phyloP scores from a whole-genome alignment of 805 yeast genomes.

The Osmozyma mogii region DNA sequence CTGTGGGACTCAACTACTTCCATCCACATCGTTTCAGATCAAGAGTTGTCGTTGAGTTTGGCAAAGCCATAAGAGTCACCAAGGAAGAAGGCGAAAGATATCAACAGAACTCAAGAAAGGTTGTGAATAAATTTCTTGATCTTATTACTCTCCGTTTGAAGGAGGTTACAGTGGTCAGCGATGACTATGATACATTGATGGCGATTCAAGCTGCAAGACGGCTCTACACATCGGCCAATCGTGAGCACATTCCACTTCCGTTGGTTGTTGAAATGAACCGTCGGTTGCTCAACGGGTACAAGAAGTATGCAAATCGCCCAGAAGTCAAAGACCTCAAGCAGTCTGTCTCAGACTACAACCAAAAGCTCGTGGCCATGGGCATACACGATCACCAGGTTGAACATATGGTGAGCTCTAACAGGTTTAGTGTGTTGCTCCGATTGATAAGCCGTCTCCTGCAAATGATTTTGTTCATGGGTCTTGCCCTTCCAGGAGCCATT shows the following conservation, averaged over 20 bases:
- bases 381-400: conserved; percentile 37
- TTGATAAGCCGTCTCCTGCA: conserved; percentile 20
- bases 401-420: conserved; percentile 16
- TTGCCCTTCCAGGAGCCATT: conserved; percentile 31
- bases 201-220: conserved; percentile 37
- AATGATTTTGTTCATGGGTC: conserved; percentile 21
- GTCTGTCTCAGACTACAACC: conserved; percentile 27
- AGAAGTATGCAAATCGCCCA: conserved; percentile 24
- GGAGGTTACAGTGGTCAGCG: conserved; percentile 34
- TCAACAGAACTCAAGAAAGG: conserved; percentile 17
- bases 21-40: conserved; percentile 35
- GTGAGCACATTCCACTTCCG: conserved; percentile 31
- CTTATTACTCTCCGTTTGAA: conserved; percentile 25
- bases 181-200: conserved; percentile 35
- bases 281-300: conserved; percentile 29
- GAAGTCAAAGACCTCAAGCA: conserved; percentile 25
- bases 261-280: conserved; percentile 36
- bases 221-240: conserved; percentile 26
- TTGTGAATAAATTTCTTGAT: conserved; percentile 21
- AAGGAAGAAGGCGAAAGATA: conserved; percentile 21
- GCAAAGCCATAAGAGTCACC: conserved; percentile 31
- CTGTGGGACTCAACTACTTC: conserved; percentile 36
- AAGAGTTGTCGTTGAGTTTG: conserved; percentile 35
- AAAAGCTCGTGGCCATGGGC: conserved; percentile 22
- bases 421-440: conserved; percentile 14